Evolutionary conservation across 129 eudicot genomes (phyloP).

Genomic region (Helichrysum umbraculigerum): DNA sequence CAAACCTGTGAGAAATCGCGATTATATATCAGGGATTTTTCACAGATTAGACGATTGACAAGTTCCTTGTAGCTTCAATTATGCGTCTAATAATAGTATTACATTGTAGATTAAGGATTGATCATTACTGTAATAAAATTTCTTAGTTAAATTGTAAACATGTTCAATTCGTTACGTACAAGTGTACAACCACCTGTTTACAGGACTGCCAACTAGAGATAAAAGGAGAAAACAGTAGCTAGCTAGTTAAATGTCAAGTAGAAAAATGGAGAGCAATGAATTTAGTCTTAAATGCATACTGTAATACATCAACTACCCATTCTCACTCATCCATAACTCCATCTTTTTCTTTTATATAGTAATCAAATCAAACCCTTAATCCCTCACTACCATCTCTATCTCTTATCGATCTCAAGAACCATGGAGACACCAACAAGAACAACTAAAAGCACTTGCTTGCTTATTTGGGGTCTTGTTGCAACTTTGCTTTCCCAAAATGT

Average conservation of each 20-base stretch:
- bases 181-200: background rate
- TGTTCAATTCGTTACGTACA: background rate
- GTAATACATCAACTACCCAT: conserved; percentile 65
- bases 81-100: no score
- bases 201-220: background rate
- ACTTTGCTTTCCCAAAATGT: conserved; percentile 48
- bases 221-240: conserved; percentile 7
- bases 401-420: conserved; percentile 19
- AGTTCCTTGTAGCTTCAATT: no score
- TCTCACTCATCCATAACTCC: conserved; percentile 57
- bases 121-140: background rate
- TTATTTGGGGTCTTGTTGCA: conserved; percentile 44
- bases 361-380: conserved; percentile 20
- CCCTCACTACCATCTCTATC: conserved; percentile 4
- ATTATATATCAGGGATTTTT: no score
- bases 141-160: background rate
- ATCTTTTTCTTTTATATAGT: conserved; percentile 42
- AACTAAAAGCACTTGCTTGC: conserved; percentile 37
- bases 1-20: no score
- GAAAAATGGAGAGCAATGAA: conserved; percentile 35
- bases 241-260: background rate
- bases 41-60: no score
- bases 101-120: no score
- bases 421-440: conserved; percentile 32
- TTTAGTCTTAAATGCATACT: conserved; percentile 52